Conservation (phyloP, 345 rosid species). For the Atalantia buxifolia region DNA sequence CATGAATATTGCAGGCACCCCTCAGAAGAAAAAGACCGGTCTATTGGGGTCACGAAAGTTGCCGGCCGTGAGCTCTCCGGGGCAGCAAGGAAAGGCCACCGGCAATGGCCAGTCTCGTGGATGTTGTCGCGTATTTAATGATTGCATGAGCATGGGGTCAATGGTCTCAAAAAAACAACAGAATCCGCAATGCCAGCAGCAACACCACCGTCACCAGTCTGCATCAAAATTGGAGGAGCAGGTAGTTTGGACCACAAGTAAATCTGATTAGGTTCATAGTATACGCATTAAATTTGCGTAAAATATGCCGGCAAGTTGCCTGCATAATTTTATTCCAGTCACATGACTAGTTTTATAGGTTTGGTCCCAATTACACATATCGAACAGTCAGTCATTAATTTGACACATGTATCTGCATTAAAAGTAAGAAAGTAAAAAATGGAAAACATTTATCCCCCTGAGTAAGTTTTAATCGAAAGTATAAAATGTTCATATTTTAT, state of each 20-base stretch:
- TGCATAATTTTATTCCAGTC: no score
- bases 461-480: no score
- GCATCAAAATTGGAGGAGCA: conserved; percentile 29
- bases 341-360: no score
- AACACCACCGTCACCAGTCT: conserved; percentile 1
- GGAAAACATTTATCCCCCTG: no score
- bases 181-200: conserved; percentile 12
- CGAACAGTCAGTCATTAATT: no score
- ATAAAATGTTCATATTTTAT: no score
- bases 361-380: no score
- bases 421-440: no score
- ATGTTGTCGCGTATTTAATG: conserved; percentile 22
- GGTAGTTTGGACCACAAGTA: conserved; percentile 23
- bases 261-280: neutral
- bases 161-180: conserved; percentile 12
- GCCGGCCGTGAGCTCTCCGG: conserved; percentile 1
- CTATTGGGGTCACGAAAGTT: conserved; percentile 12
- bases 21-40: conserved; percentile 9
- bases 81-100: neutral
- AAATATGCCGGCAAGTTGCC: no score
- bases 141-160: conserved; percentile 24
- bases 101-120: neutral
- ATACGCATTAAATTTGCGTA: no score
- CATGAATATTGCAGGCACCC: conserved; percentile 22
- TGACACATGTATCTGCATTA: no score